Evolutionary conservation across 805 yeast genomes (phyloP).

Genomic region (Candida ulmi): DNA sequence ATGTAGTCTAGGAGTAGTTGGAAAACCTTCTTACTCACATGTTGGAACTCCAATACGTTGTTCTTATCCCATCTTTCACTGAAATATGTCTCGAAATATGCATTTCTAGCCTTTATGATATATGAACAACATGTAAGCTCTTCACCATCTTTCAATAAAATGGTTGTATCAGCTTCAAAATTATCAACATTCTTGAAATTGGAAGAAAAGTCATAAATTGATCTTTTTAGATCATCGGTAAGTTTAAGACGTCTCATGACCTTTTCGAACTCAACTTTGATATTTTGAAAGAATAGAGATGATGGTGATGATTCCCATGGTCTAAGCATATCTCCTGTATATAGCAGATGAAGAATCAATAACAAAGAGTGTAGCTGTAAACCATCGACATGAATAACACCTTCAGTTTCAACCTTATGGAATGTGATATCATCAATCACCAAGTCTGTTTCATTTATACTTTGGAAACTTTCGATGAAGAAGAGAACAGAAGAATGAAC

Average conservation of each 20-base stretch:
- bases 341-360: slow-evolving; percentile 42
- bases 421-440: slow-evolving; percentile 14
- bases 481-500: slow-evolving; percentile 31
- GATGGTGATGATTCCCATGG: slow-evolving; percentile 39
- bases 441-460: slow-evolving; percentile 2
- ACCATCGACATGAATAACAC: slow-evolving; percentile 19
- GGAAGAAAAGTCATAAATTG: not conserved
- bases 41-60: slow-evolving; percentile 35
- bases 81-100: slow-evolving; percentile 56
- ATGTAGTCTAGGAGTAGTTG: slow-evolving; percentile 45
- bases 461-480: slow-evolving; percentile 2
- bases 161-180: slow-evolving; percentile 32
- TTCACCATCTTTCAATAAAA: slow-evolving; percentile 44
- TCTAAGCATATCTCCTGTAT: slow-evolving; percentile 39
- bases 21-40: slow-evolving; percentile 39
- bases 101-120: slow-evolving; percentile 51
- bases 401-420: slow-evolving; percentile 1
- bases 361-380: slow-evolving; percentile 23
- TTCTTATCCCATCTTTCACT: slow-evolving; percentile 45
- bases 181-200: slow-evolving; percentile 5
- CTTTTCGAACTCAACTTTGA: slow-evolving; percentile 6
- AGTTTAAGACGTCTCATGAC: slow-evolving; percentile 10
- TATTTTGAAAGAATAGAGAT: not conserved
- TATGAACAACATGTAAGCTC: slow-evolving; percentile 38
- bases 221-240: slow-evolving; percentile 12